A percentile compares a stretch with the other conserved stretches of the same genome.
These are phyloP conservation scores for Imleria badia DNA, from an alignment of 768 basidiomycete species.

Conservation along the genomic window DNA sequence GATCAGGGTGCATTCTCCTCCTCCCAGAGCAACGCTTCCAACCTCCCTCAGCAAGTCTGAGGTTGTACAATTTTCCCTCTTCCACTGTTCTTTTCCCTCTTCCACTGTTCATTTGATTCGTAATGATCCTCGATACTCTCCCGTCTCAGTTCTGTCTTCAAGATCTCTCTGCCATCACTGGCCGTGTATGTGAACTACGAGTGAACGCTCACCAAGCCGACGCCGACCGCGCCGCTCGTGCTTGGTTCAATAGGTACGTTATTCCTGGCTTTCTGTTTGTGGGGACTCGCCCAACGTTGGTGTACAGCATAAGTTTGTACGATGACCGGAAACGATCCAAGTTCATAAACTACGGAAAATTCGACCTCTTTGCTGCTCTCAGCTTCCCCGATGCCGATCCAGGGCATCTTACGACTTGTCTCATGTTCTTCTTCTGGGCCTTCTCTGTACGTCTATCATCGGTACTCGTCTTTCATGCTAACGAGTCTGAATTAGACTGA, in stretches of 20 bases:
- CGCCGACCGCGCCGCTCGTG: conserved; percentile 33
- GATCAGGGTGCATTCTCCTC: conserved; percentile 3
- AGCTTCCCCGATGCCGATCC: conserved; percentile 39
- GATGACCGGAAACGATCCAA: conserved; percentile 34
- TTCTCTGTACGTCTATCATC: conserved; percentile 31
- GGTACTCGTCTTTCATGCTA: not conserved
- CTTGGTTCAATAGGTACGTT: conserved; percentile 35
- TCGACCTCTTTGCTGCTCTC: conserved; percentile 39
- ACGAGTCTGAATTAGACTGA: conserved; percentile 29
- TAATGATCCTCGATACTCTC: conserved; percentile 33
- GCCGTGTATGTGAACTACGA: conserved; percentile 37
- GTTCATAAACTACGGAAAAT: conserved; percentile 38
- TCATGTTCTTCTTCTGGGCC: conserved; percentile 40
- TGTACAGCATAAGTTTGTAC: conserved; percentile 33
- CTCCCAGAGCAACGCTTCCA: conserved; percentile 7
- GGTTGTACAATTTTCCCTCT: conserved; percentile 17
- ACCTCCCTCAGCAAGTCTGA: conserved; percentile 29
- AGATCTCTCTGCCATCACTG: conserved; percentile 37
- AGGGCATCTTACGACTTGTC: conserved; percentile 35
- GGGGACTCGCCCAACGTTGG: not conserved
- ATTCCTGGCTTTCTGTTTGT: not conserved
- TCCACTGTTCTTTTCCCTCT: conserved; percentile 8
- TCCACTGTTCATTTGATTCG: conserved; percentile 13
- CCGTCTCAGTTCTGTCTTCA: conserved; percentile 37
- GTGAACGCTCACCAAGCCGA: conserved; percentile 33